Conservation (phyloP, 2,329 filamentous ascomycete species). For the Colletotrichum simmondsii region DNA sequence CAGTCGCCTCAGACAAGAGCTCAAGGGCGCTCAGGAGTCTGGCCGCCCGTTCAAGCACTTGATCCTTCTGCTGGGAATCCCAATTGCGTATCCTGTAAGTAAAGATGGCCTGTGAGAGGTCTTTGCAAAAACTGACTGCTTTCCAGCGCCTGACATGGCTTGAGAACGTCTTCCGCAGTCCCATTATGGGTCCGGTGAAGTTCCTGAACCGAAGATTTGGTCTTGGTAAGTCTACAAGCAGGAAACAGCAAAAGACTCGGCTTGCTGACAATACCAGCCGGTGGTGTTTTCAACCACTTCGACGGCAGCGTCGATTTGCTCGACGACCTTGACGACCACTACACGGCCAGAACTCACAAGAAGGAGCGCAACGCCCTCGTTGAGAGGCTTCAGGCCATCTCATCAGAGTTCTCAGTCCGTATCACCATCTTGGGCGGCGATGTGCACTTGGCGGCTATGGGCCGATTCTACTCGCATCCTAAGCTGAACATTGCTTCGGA, state of each 20-base stretch:
- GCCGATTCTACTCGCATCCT: conserved; percentile 94
- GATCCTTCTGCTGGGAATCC: conserved; percentile 87
- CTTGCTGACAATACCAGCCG: conserved; percentile 57
- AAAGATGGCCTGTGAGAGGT: conserved; percentile 45
- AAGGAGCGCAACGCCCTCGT: conserved; percentile 83
- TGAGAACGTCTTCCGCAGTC: conserved; percentile 89
- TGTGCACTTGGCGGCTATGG: conserved; percentile 90
- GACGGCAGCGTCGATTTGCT: conserved; percentile 93
- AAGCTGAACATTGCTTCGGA: conserved; percentile 80
- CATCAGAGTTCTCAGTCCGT: conserved; percentile 87
- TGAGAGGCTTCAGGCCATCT: conserved; percentile 83
- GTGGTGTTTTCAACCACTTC: conserved; percentile 91
- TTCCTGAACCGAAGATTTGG: conserved; percentile 93
- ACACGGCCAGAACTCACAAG: conserved; percentile 93
- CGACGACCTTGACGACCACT: conserved; percentile 95
- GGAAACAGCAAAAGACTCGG: no score
- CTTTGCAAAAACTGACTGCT: conserved; percentile 21
- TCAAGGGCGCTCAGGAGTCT: conserved; percentile 71
- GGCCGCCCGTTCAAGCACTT: conserved; percentile 88
- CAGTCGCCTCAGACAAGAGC: conserved; percentile 77
- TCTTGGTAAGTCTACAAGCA: conserved; percentile 57
- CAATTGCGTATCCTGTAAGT: conserved; percentile 82
- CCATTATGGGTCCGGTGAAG: conserved; percentile 87
- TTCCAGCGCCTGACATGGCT: conserved; percentile 87
- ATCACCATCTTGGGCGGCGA: conserved; percentile 94